Evolutionary conservation across 164 flowering plant genomes (phyloP), one percentile per base, ranked within the genome.

Genomic region (Taxillus chinensis): DNA sequence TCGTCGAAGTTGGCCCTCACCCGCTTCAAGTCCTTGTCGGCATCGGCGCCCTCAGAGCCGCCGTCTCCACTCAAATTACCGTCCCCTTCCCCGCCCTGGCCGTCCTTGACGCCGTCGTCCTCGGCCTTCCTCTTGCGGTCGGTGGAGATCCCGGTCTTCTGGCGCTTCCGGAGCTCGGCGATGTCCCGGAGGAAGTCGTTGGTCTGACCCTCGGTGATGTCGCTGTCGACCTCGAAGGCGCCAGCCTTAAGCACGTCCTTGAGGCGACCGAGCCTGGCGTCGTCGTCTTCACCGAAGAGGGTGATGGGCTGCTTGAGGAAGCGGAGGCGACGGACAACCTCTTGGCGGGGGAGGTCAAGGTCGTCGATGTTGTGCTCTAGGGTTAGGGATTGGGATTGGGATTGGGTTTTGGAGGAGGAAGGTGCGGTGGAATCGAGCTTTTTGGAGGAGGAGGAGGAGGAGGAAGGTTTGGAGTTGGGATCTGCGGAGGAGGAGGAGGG

Each of bases 201-300:
- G 1, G 99, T 91, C 70, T 95, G 99, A 11, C 99, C 99, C 58
- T 95, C 99, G 0, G 90, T 91, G 92, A 95, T 85, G 62, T 95
- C 99, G 59, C 83, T 84, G 49, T 95, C 99, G 5, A 91, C 85
- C 78, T 95, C 99, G 62, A 95, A 85, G 37, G 68, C 42, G 5
- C 99, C 99, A 0, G 96, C 72, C 58, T 89, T 89, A 45, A 95
- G 65, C 41, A 82, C 83, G 50, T 70, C 66, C 69, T 86, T 95
- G 41, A 91, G 64, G 40, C 99, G 77, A 17, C 87, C 96, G 9
- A 95, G 86, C 59, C 99, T 72, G 17, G 90, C 81, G 0, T 67
- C 79, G 55, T 95, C 99, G 50, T 91, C 97, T 64, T 95, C 99
- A 0, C 97, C 99, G 57, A 91, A 95, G 14, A 95, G 78, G 7